Base-by-base conservation (phyloP, 228 moss, liverwort and hornwort species). In the Sphagnum magellanicum region DNA sequence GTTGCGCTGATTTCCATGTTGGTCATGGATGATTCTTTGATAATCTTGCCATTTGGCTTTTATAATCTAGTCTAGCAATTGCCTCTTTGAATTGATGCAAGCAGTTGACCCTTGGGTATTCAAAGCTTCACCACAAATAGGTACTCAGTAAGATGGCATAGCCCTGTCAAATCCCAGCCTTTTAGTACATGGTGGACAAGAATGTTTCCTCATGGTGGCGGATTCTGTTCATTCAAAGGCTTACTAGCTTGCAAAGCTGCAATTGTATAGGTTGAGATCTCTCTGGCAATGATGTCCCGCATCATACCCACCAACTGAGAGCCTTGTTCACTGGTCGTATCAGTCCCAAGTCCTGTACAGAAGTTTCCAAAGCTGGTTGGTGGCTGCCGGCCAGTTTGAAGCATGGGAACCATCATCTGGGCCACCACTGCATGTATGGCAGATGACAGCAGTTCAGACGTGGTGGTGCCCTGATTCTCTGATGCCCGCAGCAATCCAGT, bases 381-480 rank as follows among this genome's bases (percentile, higher is more conserved):
- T 63, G 67, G 69, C 48, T 70, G 75, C 50, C 60, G 67, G 72
- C 88, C 89, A 50, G 76, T 74, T 59, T 86, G 84, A 49, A 91
- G 61, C 60, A 89, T 74, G 6, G 95, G 95, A 59, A 82, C 77
- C 75, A 95, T 85, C 66, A 89, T 74, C 73, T 90, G 84, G 10
- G 85, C 72, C 11, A 95, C 85, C 4, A 89, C 90, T 12, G 82
- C 84, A 50, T 84, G 90, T 59, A 95, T 84, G 50, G 88, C 87
- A n/a, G 85, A 80, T 5, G 89, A 80, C 5, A 95, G 75, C 48
- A 82, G 75, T 71, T 92, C 87, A 6, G 88, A 80, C 1, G 69
- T 73, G 4, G 69, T 73, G 55, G 65, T 17, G 51, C 51, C 50
- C 47, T 48, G 5, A 17, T 63, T 69, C 61, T 63, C 67, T 51